Conservation (phyloP, 805 yeast genomes). For the Suhomyces xylopsoci region DNA sequence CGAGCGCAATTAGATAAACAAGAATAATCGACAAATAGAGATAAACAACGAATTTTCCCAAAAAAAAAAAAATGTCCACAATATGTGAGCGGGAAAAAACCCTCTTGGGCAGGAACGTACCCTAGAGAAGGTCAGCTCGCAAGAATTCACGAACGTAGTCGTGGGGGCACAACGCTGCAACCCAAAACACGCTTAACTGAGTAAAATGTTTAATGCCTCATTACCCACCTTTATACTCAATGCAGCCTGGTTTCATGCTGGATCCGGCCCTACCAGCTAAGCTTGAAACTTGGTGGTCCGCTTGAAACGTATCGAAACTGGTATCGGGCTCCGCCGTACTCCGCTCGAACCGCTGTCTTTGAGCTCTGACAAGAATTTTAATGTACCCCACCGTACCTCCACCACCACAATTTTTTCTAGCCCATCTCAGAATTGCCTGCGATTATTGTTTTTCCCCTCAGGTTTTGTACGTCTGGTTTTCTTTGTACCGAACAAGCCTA, state of each 20-base stretch:
- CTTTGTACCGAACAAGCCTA: background rate
- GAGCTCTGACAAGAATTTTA: background rate
- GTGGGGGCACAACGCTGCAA: background rate
- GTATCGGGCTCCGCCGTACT: background rate
- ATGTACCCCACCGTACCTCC: background rate
- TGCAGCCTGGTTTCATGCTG: background rate
- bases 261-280: background rate
- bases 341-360: background rate
- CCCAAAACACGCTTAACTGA: background rate
- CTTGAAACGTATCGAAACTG: background rate
- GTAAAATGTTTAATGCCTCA: background rate
- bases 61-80: background rate
- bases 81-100: background rate
- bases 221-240: background rate
- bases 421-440: background rate
- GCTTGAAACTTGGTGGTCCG: background rate
- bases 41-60: background rate
- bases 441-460: background rate
- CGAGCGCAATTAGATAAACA: conserved; percentile 4
- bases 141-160: background rate
- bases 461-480: background rate
- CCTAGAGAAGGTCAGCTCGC: background rate
- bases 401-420: background rate
- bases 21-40: conserved; percentile 1
- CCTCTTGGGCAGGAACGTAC: background rate